Evolutionary conservation across 495 filamentous ascomycete species (phyloP).

Genomic region (Hypomontagnella submonticulosa): DNA sequence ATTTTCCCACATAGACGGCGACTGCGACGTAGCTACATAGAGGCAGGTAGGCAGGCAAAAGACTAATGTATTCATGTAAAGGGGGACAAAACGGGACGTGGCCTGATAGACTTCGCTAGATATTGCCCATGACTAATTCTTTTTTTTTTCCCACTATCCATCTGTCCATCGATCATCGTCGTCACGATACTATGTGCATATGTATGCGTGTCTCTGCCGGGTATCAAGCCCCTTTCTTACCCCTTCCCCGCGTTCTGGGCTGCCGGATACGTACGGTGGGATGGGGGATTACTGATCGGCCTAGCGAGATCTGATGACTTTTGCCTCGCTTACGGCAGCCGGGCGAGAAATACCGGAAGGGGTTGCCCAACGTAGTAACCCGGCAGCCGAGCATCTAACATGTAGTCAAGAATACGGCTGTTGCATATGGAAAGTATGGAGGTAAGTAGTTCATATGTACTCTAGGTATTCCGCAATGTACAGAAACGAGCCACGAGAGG

Average conservation of each 20-base stretch:
- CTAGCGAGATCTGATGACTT: too few species aligned
- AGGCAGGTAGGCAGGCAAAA: background rate
- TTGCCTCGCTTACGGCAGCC: background rate
- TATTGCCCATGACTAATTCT: constrained; percentile 10
- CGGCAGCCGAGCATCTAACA: background rate
- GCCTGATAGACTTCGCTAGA: constrained; percentile 25
- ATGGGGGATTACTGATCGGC: too few species aligned
- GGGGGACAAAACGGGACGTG: background rate
- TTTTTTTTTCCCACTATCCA: constrained; percentile 7
- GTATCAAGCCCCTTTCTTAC: too few species aligned
- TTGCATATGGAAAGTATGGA: background rate
- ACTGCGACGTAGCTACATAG: background rate
- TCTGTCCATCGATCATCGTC: background rate
- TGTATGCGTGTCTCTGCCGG: too few species aligned
- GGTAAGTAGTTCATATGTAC: too few species aligned
- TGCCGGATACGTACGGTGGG: too few species aligned
- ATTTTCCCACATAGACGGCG: background rate
- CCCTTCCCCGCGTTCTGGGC: too few species aligned
- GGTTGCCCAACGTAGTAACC: background rate
- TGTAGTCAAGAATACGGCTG: background rate
- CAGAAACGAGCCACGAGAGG: too few species aligned
- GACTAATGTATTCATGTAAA: background rate
- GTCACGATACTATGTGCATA: too few species aligned
- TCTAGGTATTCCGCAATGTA: too few species aligned
- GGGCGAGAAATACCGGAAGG: background rate